Conservation (phyloP, 179 eudicot species). For the Gypsophila paniculata region DNA sequence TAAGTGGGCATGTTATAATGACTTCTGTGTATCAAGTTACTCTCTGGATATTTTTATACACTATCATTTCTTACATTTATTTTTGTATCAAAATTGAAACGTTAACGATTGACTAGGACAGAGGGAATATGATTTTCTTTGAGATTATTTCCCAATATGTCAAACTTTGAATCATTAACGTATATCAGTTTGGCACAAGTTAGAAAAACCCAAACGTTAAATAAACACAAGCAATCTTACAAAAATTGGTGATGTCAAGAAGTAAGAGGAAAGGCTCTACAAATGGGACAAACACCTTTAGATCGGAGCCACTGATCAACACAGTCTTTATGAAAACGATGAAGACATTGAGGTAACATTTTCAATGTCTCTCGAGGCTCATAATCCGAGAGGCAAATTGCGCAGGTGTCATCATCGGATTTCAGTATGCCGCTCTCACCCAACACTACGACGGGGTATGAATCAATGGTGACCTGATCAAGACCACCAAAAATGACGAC, state of each 20-base stretch:
- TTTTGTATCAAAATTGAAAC: too few species aligned
- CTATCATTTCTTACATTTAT: too few species aligned
- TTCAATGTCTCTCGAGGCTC: conserved; percentile 3
- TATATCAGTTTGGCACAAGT: too few species aligned
- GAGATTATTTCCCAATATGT: too few species aligned
- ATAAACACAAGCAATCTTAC: neutral
- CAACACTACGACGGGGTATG: conserved; percentile 8
- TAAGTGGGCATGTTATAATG: too few species aligned
- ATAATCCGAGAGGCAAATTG: conserved; percentile 24
- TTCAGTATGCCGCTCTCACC: conserved; percentile 21
- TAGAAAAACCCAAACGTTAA: too few species aligned
- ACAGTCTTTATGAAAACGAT: conserved; percentile 24
- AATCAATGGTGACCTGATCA: conserved; percentile 9
- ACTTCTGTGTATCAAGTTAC: too few species aligned
- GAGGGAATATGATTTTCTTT: too few species aligned
- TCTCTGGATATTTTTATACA: too few species aligned
- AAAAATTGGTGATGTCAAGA: neutral
- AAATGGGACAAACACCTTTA: conserved; percentile 20
- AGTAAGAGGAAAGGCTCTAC: neutral
- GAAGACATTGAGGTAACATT: conserved; percentile 16
- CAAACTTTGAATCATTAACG: too few species aligned
- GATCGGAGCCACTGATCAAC: conserved; percentile 19
- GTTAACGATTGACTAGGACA: too few species aligned
- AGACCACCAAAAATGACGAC: conserved; percentile 1
- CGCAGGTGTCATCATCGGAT: conserved; percentile 4